These are phyloP conservation scores for Pestalotiopsis sp. DNA, from an alignment of 2,329 filamentous ascomycete species.

Conservation along the genomic window DNA sequence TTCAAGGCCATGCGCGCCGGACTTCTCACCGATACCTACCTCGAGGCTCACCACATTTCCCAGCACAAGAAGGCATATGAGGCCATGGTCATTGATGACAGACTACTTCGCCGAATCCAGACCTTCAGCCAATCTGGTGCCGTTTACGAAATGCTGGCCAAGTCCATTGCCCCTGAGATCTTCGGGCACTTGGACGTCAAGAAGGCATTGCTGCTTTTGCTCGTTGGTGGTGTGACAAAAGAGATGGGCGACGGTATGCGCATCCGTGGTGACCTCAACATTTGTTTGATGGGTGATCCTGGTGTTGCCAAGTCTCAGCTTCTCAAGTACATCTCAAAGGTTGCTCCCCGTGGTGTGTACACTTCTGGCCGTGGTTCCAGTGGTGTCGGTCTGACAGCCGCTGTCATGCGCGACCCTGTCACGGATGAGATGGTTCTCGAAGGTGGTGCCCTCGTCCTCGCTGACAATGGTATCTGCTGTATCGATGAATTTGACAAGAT, in stretches of 20 bases:
- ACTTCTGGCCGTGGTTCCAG: constrained; percentile 81
- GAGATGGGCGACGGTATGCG: constrained; percentile 98
- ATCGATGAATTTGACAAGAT: constrained; percentile 91
- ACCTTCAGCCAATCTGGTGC: constrained; percentile 83
- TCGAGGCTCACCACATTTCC: constrained; percentile 89
- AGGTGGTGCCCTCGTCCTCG: constrained; percentile 77
- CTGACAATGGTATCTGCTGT: constrained; percentile 83
- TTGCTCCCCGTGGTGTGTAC: constrained; percentile 89
- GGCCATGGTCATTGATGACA: constrained; percentile 81
- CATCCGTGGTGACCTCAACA: constrained; percentile 98
- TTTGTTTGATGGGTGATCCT: constrained; percentile 98
- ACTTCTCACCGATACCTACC: constrained; percentile 93
- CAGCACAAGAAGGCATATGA: constrained; percentile 99
- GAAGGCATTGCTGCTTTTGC: constrained; percentile 91
- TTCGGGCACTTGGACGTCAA: constrained; percentile 97
- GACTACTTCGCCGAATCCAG: constrained; percentile 81
- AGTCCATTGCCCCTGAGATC: constrained; percentile 96
- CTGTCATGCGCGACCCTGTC: constrained; percentile 82
- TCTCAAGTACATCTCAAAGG: constrained; percentile 97
- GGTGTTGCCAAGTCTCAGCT: constrained; percentile 99
- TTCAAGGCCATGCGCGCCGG: constrained; percentile 97
- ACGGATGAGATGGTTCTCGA: constrained; percentile 86
- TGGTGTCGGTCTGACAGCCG: constrained; percentile 80
- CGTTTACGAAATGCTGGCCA: constrained; percentile 92
- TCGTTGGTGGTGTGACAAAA: constrained; percentile 95